These are phyloP conservation scores for Pyrenochaeta sp. DNA, from an alignment of 2,329 filamentous ascomycete genomes.

Conservation along the genomic window DNA sequence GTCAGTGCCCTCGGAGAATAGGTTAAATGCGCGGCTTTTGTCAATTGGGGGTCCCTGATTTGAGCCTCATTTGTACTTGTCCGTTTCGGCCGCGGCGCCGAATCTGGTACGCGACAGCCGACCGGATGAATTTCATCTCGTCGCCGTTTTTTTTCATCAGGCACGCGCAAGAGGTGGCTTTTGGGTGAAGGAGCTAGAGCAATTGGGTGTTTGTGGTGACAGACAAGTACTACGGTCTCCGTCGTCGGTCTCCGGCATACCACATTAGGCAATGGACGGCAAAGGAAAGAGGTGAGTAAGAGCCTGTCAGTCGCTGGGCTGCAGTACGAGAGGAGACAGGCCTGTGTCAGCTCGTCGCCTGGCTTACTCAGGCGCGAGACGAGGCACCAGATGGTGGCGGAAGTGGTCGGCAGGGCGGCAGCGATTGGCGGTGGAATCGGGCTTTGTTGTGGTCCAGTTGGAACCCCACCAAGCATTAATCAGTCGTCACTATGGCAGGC, in stretches of 20 bases:
- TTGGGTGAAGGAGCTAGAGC: background rate
- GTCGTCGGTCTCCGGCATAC: constrained; percentile 14
- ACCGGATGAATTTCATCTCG: constrained; percentile 33
- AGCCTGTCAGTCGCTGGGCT: constrained; percentile 11
- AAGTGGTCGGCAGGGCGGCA: constrained; percentile 2
- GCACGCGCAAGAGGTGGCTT: background rate
- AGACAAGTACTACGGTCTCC: background rate
- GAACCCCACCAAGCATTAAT: background rate
- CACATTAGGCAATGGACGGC: constrained; percentile 2
- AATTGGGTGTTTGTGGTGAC: constrained; percentile 12
- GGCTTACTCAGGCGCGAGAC: constrained; percentile 9
- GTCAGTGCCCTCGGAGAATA: constrained; percentile 22
- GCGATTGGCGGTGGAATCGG: constrained; percentile 23
- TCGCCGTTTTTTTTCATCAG: constrained; percentile 3
- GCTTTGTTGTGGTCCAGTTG: constrained; percentile 5
- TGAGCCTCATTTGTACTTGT: constrained; percentile 27
- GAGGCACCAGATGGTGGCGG: constrained; percentile 1
- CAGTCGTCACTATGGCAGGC: constrained; percentile 2
- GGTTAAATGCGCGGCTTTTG: constrained; percentile 29
- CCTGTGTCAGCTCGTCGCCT: constrained; percentile 5
- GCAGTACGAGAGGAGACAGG: background rate
- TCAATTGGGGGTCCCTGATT: constrained; percentile 12
- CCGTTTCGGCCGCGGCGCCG: constrained; percentile 39
- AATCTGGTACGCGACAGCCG: constrained; percentile 26
- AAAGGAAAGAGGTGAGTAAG: constrained; percentile 17